These are phyloP conservation scores for Aspergillus aculeatus DNA, from an alignment of 2,329 filamentous ascomycete species.

Conservation along the genomic window DNA sequence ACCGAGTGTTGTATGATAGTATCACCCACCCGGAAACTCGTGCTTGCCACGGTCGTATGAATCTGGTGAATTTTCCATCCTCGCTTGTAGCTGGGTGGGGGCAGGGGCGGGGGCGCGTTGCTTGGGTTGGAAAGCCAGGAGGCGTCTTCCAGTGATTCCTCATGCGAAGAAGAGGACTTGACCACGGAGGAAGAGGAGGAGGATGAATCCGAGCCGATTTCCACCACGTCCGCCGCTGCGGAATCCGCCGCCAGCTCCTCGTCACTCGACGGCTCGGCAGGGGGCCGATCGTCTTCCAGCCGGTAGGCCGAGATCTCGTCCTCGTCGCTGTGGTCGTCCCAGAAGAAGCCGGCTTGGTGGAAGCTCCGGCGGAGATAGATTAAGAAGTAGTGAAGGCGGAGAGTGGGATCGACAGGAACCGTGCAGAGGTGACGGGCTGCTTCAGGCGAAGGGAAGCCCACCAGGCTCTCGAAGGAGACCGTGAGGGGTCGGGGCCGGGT, in stretches of 20 bases:
- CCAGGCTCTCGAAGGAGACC: slow-evolving; percentile 45
- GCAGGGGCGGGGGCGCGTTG: too few species aligned
- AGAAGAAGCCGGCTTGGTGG: slow-evolving; percentile 45
- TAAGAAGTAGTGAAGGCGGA: slow-evolving; percentile 44
- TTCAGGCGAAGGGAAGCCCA: slow-evolving; percentile 38
- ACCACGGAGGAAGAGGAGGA: too few species aligned
- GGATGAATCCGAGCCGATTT: too few species aligned
- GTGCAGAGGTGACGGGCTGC: slow-evolving; percentile 44
- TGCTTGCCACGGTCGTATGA: slow-evolving; percentile 85
- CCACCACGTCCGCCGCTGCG: background rate
- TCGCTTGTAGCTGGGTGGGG: too few species aligned
- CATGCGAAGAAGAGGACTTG: too few species aligned
- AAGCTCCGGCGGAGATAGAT: slow-evolving; percentile 43
- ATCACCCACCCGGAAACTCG: slow-evolving; percentile 53
- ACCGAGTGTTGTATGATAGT: slow-evolving; percentile 48
- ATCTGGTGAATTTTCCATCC: slow-evolving; percentile 36
- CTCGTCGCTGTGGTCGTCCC: slow-evolving; percentile 30
- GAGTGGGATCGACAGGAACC: slow-evolving; percentile 39
- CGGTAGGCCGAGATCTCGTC: too few species aligned
- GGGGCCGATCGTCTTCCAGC: background rate
- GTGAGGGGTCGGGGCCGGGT: slow-evolving; percentile 28
- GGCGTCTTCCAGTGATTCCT: too few species aligned
- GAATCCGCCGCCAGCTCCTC: background rate
- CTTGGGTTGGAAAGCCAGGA: too few species aligned
- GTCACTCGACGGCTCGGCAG: background rate